phyloP scores from a whole-genome alignment of 805 yeast genomes.

The Metschnikowia kunwiensis region DNA sequence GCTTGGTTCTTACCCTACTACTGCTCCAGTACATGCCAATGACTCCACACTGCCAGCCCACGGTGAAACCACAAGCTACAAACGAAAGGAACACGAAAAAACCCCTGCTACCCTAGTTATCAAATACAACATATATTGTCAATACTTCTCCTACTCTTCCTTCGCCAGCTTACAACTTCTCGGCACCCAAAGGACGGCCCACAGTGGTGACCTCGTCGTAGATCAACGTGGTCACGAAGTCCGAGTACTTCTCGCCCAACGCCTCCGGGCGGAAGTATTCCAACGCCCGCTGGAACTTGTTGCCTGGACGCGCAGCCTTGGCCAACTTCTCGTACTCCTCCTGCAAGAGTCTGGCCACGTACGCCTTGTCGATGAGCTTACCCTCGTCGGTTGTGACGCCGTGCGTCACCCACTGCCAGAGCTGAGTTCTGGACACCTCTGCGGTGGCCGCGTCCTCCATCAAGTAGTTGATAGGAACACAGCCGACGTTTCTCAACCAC shows the following conservation, averaged over 20 bases:
- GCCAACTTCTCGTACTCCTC: slow-evolving; percentile 58
- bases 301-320: slow-evolving; percentile 49
- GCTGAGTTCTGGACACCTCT: slow-evolving; percentile 78
- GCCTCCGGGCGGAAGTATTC: slow-evolving; percentile 71
- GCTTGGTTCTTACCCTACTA: too few species aligned
- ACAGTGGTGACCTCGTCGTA: slow-evolving; percentile 68
- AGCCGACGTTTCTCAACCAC: slow-evolving; percentile 80
- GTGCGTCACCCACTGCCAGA: slow-evolving; percentile 82
- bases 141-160: too few species aligned
- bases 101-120: too few species aligned
- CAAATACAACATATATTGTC: too few species aligned
- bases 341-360: slow-evolving; percentile 53
- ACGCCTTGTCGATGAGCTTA: slow-evolving; percentile 55
- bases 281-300: slow-evolving; percentile 68
- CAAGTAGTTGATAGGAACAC: slow-evolving; percentile 80
- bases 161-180: slow-evolving; percentile 31
- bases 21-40: too few species aligned
- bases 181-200: slow-evolving; percentile 42
- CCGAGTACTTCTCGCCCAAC: slow-evolving; percentile 67
- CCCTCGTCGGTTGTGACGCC: slow-evolving; percentile 60
- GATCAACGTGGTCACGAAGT: slow-evolving; percentile 71
- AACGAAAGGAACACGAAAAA: too few species aligned
- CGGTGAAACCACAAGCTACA: too few species aligned
- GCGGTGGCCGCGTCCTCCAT: slow-evolving; percentile 94
- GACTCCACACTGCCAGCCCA: too few species aligned